Evolutionary conservation across 345 rosid genomes (phyloP).

Genomic region (Eucalyptus regnans): DNA sequence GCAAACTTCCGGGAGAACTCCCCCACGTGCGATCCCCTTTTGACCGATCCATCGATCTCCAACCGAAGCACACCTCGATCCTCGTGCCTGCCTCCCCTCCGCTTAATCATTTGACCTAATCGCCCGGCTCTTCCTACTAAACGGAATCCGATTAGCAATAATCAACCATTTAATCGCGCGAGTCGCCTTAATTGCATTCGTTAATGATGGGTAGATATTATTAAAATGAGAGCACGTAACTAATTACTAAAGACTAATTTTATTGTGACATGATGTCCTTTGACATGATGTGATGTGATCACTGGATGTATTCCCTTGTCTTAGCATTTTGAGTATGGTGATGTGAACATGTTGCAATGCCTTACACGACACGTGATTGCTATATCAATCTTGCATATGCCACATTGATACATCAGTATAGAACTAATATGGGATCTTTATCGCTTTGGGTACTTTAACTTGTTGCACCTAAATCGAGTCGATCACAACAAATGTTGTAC

Average conservation of each 20-base stretch:
- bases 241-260: neutral
- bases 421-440: accelerated
- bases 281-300: neutral
- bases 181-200: neutral
- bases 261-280: neutral
- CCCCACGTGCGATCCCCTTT: conserved; percentile 30
- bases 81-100: neutral
- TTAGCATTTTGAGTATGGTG: neutral
- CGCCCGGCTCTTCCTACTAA: neutral
- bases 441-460: neutral
- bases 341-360: neutral
- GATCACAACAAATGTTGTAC: neutral
- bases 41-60: neutral
- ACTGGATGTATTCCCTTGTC: no score
- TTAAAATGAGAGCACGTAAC: neutral
- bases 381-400: no score
- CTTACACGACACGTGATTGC: neutral
- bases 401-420: accelerated
- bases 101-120: neutral
- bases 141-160: neutral
- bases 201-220: neutral
- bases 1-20: neutral
- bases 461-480: neutral
- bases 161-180: neutral
- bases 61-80: neutral